Evolutionary conservation across 1,284 basidiomycete genomes (phyloP).

Genomic region (Erythrobasidium hasegawianum): DNA sequence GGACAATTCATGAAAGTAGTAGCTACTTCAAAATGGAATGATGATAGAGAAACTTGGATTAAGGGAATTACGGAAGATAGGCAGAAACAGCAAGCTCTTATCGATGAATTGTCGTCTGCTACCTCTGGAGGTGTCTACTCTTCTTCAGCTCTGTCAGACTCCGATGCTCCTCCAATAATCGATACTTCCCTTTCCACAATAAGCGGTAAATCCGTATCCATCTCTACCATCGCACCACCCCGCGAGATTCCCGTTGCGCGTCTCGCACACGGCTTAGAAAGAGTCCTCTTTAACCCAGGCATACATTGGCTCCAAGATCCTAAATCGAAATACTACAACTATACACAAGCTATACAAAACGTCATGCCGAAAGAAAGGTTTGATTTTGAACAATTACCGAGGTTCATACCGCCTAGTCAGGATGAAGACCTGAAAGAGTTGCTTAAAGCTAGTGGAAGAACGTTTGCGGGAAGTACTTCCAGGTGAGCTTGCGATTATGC

Average conservation of each 20-base stretch:
- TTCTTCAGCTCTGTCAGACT: too few relatives aligned
- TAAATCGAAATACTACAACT: conserved; percentile 81
- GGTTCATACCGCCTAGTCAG: conserved; percentile 74
- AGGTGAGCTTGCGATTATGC: too few relatives aligned
- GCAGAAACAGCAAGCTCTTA: too few relatives aligned
- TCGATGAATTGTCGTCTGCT: too few relatives aligned
- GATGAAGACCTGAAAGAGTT: conserved; percentile 69
- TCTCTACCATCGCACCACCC: conserved; percentile 7
- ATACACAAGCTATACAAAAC: conserved; percentile 54
- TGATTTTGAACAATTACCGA: conserved; percentile 73
- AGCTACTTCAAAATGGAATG: too few relatives aligned
- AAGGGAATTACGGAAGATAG: too few relatives aligned
- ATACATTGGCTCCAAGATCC: conserved; percentile 87
- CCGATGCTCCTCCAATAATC: background rate
- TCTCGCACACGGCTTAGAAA: conserved; percentile 64
- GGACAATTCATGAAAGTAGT: too few relatives aligned
- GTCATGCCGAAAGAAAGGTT: conserved; percentile 82
- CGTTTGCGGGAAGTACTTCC: conserved; percentile 86
- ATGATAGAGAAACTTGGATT: too few relatives aligned
- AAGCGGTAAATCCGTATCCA: background rate
- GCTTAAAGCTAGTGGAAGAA: conserved; percentile 59
- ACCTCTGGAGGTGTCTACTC: too few relatives aligned
- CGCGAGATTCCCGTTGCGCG: conserved; percentile 16
- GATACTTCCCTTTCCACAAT: background rate
- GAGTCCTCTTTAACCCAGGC: conserved; percentile 85